These are phyloP conservation scores for Zopfochytrium polystomum DNA, from an alignment of 371 early-diverging fungal genomes.

Conservation along the genomic window DNA sequence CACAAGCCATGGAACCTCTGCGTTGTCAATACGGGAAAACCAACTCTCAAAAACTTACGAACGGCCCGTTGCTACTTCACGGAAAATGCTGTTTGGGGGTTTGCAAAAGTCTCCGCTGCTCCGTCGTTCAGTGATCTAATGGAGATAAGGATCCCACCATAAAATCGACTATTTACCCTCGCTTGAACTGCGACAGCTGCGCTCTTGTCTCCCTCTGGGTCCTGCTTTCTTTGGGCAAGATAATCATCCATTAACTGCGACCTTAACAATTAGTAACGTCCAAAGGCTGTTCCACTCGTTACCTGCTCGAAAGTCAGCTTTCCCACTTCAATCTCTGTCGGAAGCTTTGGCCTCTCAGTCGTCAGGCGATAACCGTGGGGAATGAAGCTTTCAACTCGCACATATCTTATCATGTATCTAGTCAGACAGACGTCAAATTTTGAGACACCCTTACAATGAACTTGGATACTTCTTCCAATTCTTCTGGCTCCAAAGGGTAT, in stretches of 20 bases:
- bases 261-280: neutral
- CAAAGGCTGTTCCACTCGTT: neutral
- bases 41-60: too few relatives aligned
- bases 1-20: slow-evolving; percentile 38
- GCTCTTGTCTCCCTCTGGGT: neutral
- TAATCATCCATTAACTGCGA: slow-evolving; percentile 32
- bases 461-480: slow-evolving; percentile 28
- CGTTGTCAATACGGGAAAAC: too few relatives aligned
- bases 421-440: neutral
- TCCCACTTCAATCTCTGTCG: slow-evolving; percentile 34
- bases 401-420: slow-evolving; percentile 8
- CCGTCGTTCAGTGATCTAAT: slow-evolving; percentile 9
- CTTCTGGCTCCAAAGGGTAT: slow-evolving; percentile 1
- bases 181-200: neutral
- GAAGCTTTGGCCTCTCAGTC: slow-evolving; percentile 10
- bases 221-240: slow-evolving; percentile 22
- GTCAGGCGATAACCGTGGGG: slow-evolving; percentile 5
- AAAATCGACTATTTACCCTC: too few relatives aligned
- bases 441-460: slow-evolving; percentile 29
- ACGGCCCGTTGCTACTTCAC: too few relatives aligned
- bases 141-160: neutral
- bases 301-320: slow-evolving; percentile 34
- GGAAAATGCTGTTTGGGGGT: slow-evolving; percentile 6
- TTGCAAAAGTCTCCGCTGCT: slow-evolving; percentile 4
- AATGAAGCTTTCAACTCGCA: slow-evolving; percentile 14